Evolutionary conservation across 2,329 filamentous ascomycete genomes (phyloP), one percentile per base, ranked within the genome.

Genomic region (Colletotrichum graminicola): DNA sequence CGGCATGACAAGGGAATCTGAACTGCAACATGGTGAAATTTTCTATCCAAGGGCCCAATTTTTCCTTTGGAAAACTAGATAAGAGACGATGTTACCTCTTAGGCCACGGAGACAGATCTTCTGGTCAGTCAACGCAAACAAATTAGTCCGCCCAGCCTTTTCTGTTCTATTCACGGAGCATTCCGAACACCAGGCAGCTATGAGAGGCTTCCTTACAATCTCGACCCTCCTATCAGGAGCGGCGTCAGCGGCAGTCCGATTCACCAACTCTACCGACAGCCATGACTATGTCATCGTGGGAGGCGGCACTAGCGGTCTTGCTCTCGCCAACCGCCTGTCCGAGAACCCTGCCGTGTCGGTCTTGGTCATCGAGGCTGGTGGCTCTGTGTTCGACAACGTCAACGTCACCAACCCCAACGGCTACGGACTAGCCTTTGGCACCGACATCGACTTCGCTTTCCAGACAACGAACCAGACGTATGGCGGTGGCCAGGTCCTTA

Each of bases 221-320:
- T 65, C 41, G 3, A 11, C 62, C 39, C 62, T 65, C 16, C 62
- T 65, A 5, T 65, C 62, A 11, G 62, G 62, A 49, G 62, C 62
- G 14, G 55, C 64, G 14, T 56, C 64, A 23, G 56, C 47, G 23
- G 45, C 55, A 18, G 43, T 66, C 14, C 57, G 49, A 41, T 57
- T 23, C 26, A 39, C 29, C 45, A 67, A 55, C 49, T 63, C 66
- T 21, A 49, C 29, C 11, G 23, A 64, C 41, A 43, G 5, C 12
- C 80, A 76, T 51, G 81, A 82, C 76, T 83, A 82, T 66, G 71
- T 83, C 49, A 78, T 83, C 23, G 78, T 79, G n/a, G 81, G 82
- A 10, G 81, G 77, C 11, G 81, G 81, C 0, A 82, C 81, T 0
- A 77, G 76, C 59, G 82, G 81, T 12, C 77, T 82, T 1, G 76